phyloP scores from a whole-genome alignment of 1,284 basidiomycete genomes.

The Farysia itapuensis region DNA sequence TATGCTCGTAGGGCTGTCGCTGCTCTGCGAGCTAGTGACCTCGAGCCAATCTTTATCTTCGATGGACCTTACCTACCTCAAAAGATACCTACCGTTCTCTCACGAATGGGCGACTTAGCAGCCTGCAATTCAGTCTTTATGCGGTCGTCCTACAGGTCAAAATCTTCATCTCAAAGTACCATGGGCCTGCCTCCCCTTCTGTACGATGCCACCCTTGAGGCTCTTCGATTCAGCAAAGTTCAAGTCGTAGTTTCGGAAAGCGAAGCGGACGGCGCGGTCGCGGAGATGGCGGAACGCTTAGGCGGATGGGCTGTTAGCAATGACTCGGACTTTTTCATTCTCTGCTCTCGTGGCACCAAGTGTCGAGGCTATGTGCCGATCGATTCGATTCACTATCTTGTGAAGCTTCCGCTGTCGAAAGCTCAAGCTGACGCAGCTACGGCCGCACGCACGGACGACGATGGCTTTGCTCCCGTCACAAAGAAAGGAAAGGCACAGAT shows the following conservation, averaged over 20 bases:
- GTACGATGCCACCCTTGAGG: conserved; percentile 29
- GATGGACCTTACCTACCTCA: conserved; percentile 42
- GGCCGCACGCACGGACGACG: conserved; percentile 17
- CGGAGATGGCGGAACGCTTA: conserved; percentile 35
- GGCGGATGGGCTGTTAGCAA: conserved; percentile 44
- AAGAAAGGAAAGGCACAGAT: conserved; percentile 11
- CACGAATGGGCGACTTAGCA: conserved; percentile 12
- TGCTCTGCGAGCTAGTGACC: conserved; percentile 15
- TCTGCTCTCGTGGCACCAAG: conserved; percentile 37
- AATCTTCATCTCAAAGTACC: conserved; percentile 26
- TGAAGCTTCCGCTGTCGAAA: conserved; percentile 8
- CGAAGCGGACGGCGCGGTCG: conserved; percentile 49
- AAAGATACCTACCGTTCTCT: conserved; percentile 36
- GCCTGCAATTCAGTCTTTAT: conserved; percentile 37
- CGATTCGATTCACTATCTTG: conserved; percentile 38
- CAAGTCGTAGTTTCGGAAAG: conserved; percentile 31
- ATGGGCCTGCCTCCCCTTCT: conserved; percentile 38
- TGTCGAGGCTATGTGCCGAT: conserved; percentile 45
- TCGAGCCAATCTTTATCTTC: conserved; percentile 48
- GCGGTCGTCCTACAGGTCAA: conserved; percentile 28
- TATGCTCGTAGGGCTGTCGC: conserved; percentile 15
- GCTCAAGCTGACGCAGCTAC: neutral
- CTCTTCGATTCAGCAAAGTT: conserved; percentile 19
- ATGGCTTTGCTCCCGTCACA: conserved; percentile 42
- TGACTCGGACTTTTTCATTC: conserved; percentile 51